These are phyloP conservation scores for Neonothopanus nambi DNA, from an alignment of 1,284 basidiomycete species.

Conservation along the genomic window DNA sequence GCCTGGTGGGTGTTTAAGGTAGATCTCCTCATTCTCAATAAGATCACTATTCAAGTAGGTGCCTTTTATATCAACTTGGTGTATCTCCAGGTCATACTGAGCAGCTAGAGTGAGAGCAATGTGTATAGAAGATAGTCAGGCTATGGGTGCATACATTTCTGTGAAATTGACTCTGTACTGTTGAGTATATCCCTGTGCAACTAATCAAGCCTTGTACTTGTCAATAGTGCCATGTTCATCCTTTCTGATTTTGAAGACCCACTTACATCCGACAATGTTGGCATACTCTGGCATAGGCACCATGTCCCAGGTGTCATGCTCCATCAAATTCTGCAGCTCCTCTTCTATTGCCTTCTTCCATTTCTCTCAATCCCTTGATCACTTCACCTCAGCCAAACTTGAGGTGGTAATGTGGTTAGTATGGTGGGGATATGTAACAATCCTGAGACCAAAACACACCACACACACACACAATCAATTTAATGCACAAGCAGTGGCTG, in stretches of 20 bases:
- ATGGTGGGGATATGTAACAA: too few relatives aligned
- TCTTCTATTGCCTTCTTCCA: slow-evolving; percentile 32
- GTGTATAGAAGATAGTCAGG: too few relatives aligned
- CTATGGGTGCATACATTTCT: slow-evolving; percentile 12
- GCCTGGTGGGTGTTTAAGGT: not conserved
- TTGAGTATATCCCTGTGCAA: slow-evolving; percentile 42
- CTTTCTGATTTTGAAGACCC: too few relatives aligned
- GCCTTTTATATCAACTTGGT: too few relatives aligned
- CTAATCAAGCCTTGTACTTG: slow-evolving; percentile 37
- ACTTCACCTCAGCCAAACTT: too few relatives aligned
- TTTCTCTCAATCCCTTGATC: too few relatives aligned
- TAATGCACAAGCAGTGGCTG: too few relatives aligned
- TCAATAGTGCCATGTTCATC: slow-evolving; percentile 29
- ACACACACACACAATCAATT: too few relatives aligned
- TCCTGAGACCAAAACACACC: too few relatives aligned
- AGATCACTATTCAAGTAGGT: slow-evolving; percentile 12
- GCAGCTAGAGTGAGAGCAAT: too few relatives aligned
- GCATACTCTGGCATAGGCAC: slow-evolving; percentile 21
- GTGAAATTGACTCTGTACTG: not conserved
- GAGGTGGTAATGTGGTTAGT: too few relatives aligned
- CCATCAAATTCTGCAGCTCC: slow-evolving; percentile 25
- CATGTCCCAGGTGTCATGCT: slow-evolving; percentile 27
- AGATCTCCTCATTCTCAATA: slow-evolving; percentile 4
- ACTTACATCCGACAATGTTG: slow-evolving; percentile 27
- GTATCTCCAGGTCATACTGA: too few relatives aligned